These are phyloP conservation scores for Penicillium macrosclerotiorum DNA, from an alignment of 495 filamentous ascomycete genomes.

Conservation along the genomic window DNA sequence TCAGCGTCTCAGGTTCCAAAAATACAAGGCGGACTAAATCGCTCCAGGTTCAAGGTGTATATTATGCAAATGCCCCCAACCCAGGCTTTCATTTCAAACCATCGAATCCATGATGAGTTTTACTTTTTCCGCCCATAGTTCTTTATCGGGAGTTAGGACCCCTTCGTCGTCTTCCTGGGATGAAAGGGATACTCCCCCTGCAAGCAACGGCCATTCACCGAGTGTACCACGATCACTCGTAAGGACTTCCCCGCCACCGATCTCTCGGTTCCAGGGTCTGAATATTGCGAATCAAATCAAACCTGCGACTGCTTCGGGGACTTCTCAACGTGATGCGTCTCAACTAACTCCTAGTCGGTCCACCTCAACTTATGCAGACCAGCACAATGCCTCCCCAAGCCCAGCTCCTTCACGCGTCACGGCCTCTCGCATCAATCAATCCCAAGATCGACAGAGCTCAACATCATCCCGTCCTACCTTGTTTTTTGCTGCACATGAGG, in stretches of 20 bases:
- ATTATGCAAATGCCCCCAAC: not conserved
- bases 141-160: not conserved
- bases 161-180: not conserved
- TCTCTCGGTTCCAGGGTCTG: not conserved
- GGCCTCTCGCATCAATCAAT: not conserved
- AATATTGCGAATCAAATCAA: not conserved
- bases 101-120: not conserved
- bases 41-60: not conserved
- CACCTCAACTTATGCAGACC: conserved; percentile 7
- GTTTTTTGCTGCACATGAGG: not conserved
- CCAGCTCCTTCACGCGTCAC: not conserved
- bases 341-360: not conserved
- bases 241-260: not conserved
- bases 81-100: not conserved
- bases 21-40: not conserved
- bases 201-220: not conserved
- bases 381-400: conserved; percentile 10
- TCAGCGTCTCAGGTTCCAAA: not conserved
- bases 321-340: not conserved
- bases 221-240: not conserved
- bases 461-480: not conserved
- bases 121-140: not conserved
- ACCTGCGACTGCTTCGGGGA: not conserved
- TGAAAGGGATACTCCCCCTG: not conserved
- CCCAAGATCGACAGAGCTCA: not conserved